Base-by-base conservation (phyloP, 768 basidiomycete genomes). In the Lactifluus echinatus region DNA sequence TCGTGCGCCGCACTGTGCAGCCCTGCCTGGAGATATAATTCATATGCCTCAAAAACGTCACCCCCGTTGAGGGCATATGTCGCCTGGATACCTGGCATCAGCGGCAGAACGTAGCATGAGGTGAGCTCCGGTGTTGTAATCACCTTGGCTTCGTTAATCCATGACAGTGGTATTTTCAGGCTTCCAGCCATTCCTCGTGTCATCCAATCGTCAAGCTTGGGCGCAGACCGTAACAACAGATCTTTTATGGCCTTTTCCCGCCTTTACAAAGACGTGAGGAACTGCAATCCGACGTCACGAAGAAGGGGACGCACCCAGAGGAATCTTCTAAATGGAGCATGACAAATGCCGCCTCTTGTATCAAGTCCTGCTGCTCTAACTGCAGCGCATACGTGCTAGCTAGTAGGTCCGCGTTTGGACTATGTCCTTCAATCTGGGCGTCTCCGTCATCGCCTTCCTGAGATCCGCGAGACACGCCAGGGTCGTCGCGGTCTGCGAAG, bases 61-160 rank as follows among this genome's bases (percentile, higher is more conserved):
- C 84, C 84, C 37, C 75, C 70, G 63, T 81, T 75, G 34, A 82
- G 76, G 21, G 82, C 83, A 67, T 79, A 74, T 47, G 83, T 76
- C 6, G 86, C 91, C 92, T 90, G 66, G 26, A 29, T 42, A 34
- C 42, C 43, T 61, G 40, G n/a, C 8, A 42, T 56, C 26, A 57
- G 56, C 34, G 17, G 17, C 36, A 5, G 15, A 50, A 29, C 28
- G 34, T 8, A 36, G 15, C 59, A 50, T 31, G 39, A 21, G 50
- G 44, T 5, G 8, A 11, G 14, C 10, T 37, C n/a, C 15, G 39
- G 17, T 31, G 56, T 46, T 49, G 46, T n/a, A 44, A 71, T 55
- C 44, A 90, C 92, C 80, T 89, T 87, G 11, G 93, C 89, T 67
- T 94, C 90, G 37, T 86, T 80, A n/a, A 97, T 78, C 94, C 95